Base-by-base conservation (phyloP, 2,329 filamentous ascomycete species). In the Colletotrichum gigasporum region DNA sequence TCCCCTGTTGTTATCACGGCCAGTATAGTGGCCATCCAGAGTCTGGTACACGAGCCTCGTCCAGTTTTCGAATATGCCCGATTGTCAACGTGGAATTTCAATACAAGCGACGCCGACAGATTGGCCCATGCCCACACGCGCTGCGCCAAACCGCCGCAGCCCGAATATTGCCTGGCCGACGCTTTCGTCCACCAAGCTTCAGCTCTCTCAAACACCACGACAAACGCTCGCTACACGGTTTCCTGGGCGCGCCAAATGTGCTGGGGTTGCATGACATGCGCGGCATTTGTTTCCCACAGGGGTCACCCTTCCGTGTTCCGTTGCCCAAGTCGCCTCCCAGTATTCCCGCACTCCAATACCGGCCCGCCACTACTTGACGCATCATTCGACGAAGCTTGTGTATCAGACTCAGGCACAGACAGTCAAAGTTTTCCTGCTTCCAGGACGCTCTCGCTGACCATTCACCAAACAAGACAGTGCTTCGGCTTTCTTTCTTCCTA, bases 321-420 rank as follows among this genome's bases (percentile, higher is more conserved):
- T 30, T 24, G 26, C 47, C 30, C 26, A 44, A 30, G 26, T 54
- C 34, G 18, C 26, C 48, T 35, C 42, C n/a, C 7, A 41, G 34
- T 48, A 39, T 16, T 48, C 35, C 20, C 12, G 16, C 52, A 30
- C 48, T 35, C 32, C 30, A 59, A 58, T 37, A 37, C 60, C 55
- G 65, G 61, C 30, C 55, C 61, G 61, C 34, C 54, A 42, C 11
- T 51, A 44, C 32, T 56, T 56, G 65, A 67, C 65, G 65, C 65
- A 65, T 54, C 53, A 47, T 61, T 56, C 54, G 54, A 61, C 65
- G 61, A 52, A 55, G 54, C 61, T 54, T 54, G 50, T 67, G 65
- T 65, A 28, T 65, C 63, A 65, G 63, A 65, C 63, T 41, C 63
- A 65, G 63, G 63, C 63, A 65, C 63, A 65, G 57, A 65, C 50